Percentiles rank a stretch among this genome's conserved stretches.
Evolutionary conservation across 1,284 basidiomycete genomes (phyloP).

Genomic region (Papiliotrema laurentii): DNA sequence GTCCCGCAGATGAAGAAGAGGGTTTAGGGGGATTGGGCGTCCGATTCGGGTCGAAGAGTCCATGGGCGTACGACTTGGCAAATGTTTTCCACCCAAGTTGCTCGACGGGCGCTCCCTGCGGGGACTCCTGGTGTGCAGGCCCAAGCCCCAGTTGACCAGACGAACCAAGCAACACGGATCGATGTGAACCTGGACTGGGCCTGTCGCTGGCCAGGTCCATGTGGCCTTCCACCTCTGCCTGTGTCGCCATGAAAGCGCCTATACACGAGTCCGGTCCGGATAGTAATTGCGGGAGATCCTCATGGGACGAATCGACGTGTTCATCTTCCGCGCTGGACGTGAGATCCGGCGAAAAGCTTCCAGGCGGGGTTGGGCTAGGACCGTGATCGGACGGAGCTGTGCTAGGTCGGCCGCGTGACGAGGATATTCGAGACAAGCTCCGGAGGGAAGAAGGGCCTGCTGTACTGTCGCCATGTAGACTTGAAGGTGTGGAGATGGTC

Average conservation of each 20-base stretch:
- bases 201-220: not conserved
- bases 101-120: not conserved
- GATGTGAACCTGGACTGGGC: not conserved
- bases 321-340: no score
- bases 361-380: no score
- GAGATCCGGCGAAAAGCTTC: no score
- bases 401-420: no score
- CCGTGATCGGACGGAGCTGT: no score
- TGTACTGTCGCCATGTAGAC: no score
- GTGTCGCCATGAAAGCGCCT: not conserved
- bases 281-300: no score
- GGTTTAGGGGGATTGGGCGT: conserved; percentile 61
- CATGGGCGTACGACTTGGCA: conserved; percentile 66
- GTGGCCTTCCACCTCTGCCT: not conserved
- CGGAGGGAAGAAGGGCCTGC: no score
- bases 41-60: conserved; percentile 73
- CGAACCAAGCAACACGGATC: not conserved
- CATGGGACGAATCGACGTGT: no score
- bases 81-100: conserved; percentile 62
- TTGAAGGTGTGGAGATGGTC: no score
- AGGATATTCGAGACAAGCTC: no score
- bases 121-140: not conserved
- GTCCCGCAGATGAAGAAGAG: conserved; percentile 9
- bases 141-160: not conserved
- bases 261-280: no score